These are phyloP conservation scores for Actinomortierella ambigua DNA, from an alignment of 371 early-diverging fungal genomes.

Conservation along the genomic window DNA sequence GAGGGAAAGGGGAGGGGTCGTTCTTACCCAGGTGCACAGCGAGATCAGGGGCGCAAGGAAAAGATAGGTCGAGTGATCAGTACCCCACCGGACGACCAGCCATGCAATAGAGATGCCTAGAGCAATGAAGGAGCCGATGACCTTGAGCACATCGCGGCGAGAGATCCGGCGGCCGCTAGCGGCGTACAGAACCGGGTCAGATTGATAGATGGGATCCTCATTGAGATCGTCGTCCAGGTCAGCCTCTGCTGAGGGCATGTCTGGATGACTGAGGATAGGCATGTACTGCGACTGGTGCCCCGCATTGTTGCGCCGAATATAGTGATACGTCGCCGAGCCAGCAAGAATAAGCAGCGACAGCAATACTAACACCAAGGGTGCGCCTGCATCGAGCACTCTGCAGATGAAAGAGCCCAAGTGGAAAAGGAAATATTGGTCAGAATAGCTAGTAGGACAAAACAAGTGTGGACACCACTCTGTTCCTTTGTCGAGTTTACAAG, in stretches of 20 bases:
- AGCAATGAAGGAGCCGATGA: constrained; percentile 22
- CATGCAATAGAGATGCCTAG: constrained; percentile 28
- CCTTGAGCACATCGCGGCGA: constrained; percentile 31
- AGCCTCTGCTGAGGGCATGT: constrained; percentile 17
- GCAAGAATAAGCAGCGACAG: constrained; percentile 19
- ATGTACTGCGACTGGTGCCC: constrained; percentile 33
- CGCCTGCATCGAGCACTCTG: constrained; percentile 36
- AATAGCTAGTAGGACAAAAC: neutral
- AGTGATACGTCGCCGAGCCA: constrained; percentile 19
- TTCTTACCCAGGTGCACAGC: constrained; percentile 33
- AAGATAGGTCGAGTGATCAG: constrained; percentile 29
- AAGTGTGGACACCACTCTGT: neutral
- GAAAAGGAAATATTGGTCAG: neutral
- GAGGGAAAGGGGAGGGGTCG: no score
- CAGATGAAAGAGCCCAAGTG: neutral
- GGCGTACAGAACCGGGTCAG: constrained; percentile 6
- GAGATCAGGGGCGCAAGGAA: constrained; percentile 34
- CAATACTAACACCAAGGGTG: constrained; percentile 20
- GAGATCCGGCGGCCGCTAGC: constrained; percentile 30
- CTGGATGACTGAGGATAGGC: constrained; percentile 29
- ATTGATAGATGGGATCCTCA: constrained; percentile 9
- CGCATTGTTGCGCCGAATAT: constrained; percentile 18
- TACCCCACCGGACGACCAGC: constrained; percentile 24
- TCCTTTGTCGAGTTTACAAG: neutral
- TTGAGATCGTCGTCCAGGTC: constrained; percentile 29